A percentile compares a stretch with the other conserved stretches of the same genome.
These are phyloP conservation scores for Eucalyptus pauciflora DNA, from an alignment of 345 rosid genomes.

Conservation along the genomic window DNA sequence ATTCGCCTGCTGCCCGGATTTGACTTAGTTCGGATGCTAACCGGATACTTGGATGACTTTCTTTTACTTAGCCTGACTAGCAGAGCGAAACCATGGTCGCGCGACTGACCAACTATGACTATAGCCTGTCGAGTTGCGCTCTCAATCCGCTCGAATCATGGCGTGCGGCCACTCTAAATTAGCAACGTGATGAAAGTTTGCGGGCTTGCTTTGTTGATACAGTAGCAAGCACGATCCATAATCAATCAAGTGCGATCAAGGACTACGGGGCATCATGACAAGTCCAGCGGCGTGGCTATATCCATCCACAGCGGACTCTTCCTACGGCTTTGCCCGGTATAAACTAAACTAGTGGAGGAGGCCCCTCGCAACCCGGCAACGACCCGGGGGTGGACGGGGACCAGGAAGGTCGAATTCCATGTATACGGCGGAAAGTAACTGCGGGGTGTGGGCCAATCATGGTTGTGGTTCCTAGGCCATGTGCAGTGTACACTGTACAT, in stretches of 20 bases:
- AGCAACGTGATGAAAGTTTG: background rate
- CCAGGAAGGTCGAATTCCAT: background rate
- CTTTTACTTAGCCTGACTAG: background rate
- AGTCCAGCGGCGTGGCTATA: background rate
- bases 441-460: background rate
- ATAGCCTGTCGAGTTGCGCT: background rate
- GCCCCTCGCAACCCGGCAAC: background rate
- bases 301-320: background rate
- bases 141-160: background rate
- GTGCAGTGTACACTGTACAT: background rate
- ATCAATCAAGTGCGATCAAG: background rate
- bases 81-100: background rate
- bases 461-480: background rate
- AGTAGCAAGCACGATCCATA: background rate
- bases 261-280: background rate
- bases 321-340: background rate
- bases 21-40: background rate
- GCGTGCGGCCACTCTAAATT: background rate
- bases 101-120: background rate
- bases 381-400: background rate
- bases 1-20: background rate
- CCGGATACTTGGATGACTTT: background rate
- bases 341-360: no score
- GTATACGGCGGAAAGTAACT: background rate
- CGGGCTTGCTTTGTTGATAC: background rate